Conservation (phyloP, 1,284 basidiomycete species). For the Somion occarium region DNA sequence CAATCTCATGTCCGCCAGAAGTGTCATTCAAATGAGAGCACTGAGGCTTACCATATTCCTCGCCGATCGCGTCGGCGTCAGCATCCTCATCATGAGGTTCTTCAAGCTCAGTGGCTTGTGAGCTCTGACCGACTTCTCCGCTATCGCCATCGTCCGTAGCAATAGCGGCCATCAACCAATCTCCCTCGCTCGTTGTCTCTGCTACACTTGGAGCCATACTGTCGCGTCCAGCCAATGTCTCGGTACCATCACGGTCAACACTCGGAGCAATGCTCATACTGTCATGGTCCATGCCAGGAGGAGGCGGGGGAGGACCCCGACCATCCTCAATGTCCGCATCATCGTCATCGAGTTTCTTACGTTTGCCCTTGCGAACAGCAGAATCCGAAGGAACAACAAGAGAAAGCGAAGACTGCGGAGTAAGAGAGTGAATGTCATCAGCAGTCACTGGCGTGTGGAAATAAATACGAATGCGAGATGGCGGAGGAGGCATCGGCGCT, state of each 20-base stretch:
- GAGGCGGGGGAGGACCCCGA: conserved; percentile 59
- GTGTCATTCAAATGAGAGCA: conserved; percentile 7
- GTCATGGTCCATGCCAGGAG: conserved; percentile 30
- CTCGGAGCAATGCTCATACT: conserved; percentile 28
- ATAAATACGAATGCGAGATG: conserved; percentile 79
- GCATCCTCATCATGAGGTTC: conserved; percentile 29
- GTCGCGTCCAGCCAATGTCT: conserved; percentile 41
- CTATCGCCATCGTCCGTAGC: conserved; percentile 52
- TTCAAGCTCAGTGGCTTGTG: conserved; percentile 23
- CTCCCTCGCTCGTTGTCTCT: conserved; percentile 67
- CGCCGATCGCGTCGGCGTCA: conserved; percentile 13
- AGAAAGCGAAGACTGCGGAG: conserved; percentile 42
- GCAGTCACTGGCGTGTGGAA: conserved; percentile 80
- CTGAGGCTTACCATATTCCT: conserved; percentile 16
- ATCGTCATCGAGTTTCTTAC: conserved; percentile 80
- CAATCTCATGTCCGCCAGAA: conserved; percentile 6
- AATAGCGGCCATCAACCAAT: conserved; percentile 84
- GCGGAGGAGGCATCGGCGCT: conserved; percentile 40
- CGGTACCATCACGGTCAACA: conserved; percentile 35
- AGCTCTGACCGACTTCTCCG: conserved; percentile 31
- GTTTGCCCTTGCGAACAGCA: conserved; percentile 71
- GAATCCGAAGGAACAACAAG: conserved; percentile 41
- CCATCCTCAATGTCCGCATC: conserved; percentile 72
- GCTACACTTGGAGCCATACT: conserved; percentile 66
- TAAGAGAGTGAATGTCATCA: conserved; percentile 71